Evolutionary conservation across 2,329 filamentous ascomycete species (phyloP), one percentile per base, ranked within the genome.

Genomic region (Fusarium papillatum): DNA sequence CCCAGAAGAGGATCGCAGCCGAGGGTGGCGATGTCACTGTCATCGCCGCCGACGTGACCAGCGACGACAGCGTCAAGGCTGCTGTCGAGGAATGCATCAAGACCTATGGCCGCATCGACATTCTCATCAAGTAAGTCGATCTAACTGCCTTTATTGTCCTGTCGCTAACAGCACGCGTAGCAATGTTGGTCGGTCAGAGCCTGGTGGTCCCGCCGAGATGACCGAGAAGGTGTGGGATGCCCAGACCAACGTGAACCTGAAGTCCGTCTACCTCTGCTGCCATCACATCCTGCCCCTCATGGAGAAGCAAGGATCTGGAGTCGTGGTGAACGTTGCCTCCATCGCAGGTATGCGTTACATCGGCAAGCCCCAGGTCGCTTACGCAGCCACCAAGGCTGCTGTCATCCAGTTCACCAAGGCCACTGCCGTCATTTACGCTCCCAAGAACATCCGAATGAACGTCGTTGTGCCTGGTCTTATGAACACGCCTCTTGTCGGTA

Each of bases 401-500:
- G 55, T 60, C 17, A 60, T 60, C 19, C 55, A 60, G 19, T 60
- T 60, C 29, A 60, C 55, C 55, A 60, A 60, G 55, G 55, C 36
- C 19, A 60, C 55, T 6, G 55, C 55, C 16, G 55, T 60, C 31
- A 60, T 60, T 14, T 60, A 60, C 17, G 55, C 55, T 11, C n/a
- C 55, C 8, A 60, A n/a, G 31, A 60, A 60, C 19, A 60, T 60
- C 29, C 55, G 55, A 11, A 38, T 60, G 55, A 60, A 60, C n/a
- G 43, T 48, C 7, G 43, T 48, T 3, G 43, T 48, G 1, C 43
- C 43, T 48, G 43, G 43, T 1, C 22, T 48, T n/a, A 48, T 48
- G 43, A 17, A 48, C 16, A 48, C 43, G 10, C 43, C 43, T 48
- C 43, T 60, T 14, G 55, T 60, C 22, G 55, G 55, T 19, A 38